Evolutionary conservation across 2,329 filamentous ascomycete genomes (phyloP), one percentile per base, ranked within the genome.

Genomic region (Ceratocystis smalleyi): DNA sequence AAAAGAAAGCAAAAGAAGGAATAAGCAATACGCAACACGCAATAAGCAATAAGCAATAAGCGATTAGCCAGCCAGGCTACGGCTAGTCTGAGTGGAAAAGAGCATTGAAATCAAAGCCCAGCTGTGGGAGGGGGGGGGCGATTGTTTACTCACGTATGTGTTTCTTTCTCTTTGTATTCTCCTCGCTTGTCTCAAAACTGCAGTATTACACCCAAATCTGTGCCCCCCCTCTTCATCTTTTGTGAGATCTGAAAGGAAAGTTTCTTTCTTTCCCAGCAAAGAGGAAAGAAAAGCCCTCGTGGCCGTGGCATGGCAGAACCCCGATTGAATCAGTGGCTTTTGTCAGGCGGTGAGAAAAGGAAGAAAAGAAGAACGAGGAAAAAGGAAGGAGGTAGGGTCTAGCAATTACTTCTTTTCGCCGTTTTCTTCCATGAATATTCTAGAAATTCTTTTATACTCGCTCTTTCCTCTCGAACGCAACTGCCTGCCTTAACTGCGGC

Each of bases 361-460:
- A 57, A 57, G 22, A 12, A 32, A 19, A 24, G 54, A 32, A 57
- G 54, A n/a, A 24, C 0, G 45, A 49, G 22, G 3, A n/a, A 40
- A 15, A 40, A 40, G 35, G 35, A 40, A 40, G 35, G 35, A 40
- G 35, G 35, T 40, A 40, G 35, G 35, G 35, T 40, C 35, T 12
- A 40, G 35, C 35, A 40, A 40, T 40, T 40, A 15, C 35, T 12
- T 40, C 35, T 40, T 40, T 40, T 15, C 47, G 12, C 22, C 12
- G 7, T 2, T 5, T 27, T 51, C n/a, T 57, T 57, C 54, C 27
- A 35, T 57, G 27, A 30, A 57, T n/a, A 35, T 57, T 57, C 54
- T 57, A 57, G 54, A 57, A 57, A 19, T 35, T 57, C 54, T 35
- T 57, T 57, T 57, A n/a, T 57, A 32, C n/a, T 57, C 54, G 54